Conservation (phyloP, 1,139 yeast genomes). For the Candida sp. region DNA sequence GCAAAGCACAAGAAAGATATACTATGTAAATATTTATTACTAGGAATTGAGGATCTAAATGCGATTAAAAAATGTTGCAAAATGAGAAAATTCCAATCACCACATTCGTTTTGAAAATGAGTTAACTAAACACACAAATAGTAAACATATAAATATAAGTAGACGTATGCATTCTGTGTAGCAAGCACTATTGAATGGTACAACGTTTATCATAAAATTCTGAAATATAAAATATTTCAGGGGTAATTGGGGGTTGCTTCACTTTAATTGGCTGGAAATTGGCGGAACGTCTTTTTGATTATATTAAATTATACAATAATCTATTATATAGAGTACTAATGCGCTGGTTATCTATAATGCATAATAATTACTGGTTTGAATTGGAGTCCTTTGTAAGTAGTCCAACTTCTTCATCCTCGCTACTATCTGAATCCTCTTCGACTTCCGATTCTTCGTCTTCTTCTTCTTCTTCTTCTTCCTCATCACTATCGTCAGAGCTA, state of each 20-base stretch:
- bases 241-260: background rate
- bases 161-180: background rate
- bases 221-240: background rate
- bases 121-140: background rate
- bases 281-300: no score
- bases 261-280: no score
- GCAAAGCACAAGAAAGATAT: background rate
- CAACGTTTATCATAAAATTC: no score
- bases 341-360: no score
- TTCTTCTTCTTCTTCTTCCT: constrained; percentile 1
- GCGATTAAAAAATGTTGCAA: background rate
- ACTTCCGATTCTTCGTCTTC: constrained; percentile 7
- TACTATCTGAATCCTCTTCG: constrained; percentile 7
- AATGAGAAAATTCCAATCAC: background rate
- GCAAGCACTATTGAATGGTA: background rate
- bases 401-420: constrained; percentile 1
- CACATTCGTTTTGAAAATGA: background rate
- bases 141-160: no score
- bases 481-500: constrained; percentile 6
- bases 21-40: no score
- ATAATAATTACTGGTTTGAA: no score
- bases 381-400: background rate
- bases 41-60: background rate
- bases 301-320: no score
- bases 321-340: no score